Base-by-base conservation (phyloP, 164 flowering plant genomes). In the Kingdonia uniflora region DNA sequence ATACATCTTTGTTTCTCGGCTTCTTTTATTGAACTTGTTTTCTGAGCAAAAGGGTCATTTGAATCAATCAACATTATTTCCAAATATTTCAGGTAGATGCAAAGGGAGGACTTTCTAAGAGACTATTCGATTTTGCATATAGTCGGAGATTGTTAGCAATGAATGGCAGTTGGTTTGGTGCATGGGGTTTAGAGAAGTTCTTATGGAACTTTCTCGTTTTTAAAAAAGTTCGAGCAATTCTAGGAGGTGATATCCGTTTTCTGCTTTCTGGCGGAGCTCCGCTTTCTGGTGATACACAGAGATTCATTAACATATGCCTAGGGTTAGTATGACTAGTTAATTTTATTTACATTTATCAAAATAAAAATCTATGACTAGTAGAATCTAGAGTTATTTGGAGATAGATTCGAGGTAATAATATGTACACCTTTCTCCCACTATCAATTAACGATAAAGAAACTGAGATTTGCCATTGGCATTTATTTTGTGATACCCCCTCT, bases 261-360 rank as follows among this genome's bases (percentile, higher is more conserved):
- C 41, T 92, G 55, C 84, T 92, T 46, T 92, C 91, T 57, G 99
- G 99, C 22, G 99, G 99, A 24, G 99, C 99, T 71, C 99, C 99
- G 51, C 96, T 92, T 53, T 92, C 99, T 56, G 80, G 71, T 39
- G 95, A 92, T 70, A 88, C 99, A 50, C 99, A 92, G 66, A 82
- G 96, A 77, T 92, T 92, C 57, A 86, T 86, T 66, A 92, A 92
- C 62, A 84, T 92, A 25, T 92, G 99, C 60, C 66, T 92, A 42
- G 91, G 95, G 99, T 92, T 48, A 78, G 92, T 82, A 63, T 55
- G 16, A 24, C 23, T 25, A 26, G 11, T 11, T 22, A n/a, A 16
- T 23, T n/a, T 58, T 14, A 23, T 23, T 41, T 46, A 15, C 15
- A 3, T 37, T 20, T 14, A 19, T 11, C 20, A 19, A 29, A 29